Evolutionary conservation across 2,329 filamentous ascomycete genomes (phyloP), one percentile per base, ranked within the genome.

Genomic region (Cladosporium velox): DNA sequence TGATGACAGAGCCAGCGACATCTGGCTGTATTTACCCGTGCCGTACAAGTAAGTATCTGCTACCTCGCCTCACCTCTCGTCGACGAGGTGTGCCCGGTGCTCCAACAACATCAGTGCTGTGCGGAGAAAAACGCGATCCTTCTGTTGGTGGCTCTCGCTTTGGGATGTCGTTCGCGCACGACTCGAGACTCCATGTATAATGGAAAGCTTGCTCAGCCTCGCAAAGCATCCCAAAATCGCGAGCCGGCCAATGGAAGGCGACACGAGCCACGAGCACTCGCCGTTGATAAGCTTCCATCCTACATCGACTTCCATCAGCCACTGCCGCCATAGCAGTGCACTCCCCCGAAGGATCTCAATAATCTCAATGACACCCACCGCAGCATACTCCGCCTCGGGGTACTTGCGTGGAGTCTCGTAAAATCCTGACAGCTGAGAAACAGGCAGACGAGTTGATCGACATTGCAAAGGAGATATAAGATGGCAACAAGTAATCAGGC

Each of bases 191-290:
- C 24, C 28, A n/a, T 55, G 28, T 55, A 55, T 18, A 34, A 38
- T 8, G n/a, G 41, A 28, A 7, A 35, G 18, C 41, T 32, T 28
- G 18, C 41, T 34, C 41, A 61, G 59, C 59, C 59, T 32, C 59
- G 11, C 14, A 18, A 34, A 11, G 24, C 26, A 34, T 10, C 4
- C n/a, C 41, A 21, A 49, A 34, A 51, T 24, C 14, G 44, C 26
- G 38, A 60, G 24, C 58, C 58, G 18, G 15, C 59, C 59, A 49
- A 51, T 61, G 44, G n/a, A 44, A 34, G 41, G n/a, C 18, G 28
- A 28, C 41, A 15, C 18, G 15, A 30, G 52, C 28, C 52, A n/a
- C 28, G 4, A 32, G 52, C 28, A 21, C n/a, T 32, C 8, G 28
- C 52, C 5, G 30, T n/a, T n/a, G 18, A 34, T 14, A 32, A 30